Base-by-base conservation (phyloP, 2,329 filamentous ascomycete species). In the Penicillium sp. region DNA sequence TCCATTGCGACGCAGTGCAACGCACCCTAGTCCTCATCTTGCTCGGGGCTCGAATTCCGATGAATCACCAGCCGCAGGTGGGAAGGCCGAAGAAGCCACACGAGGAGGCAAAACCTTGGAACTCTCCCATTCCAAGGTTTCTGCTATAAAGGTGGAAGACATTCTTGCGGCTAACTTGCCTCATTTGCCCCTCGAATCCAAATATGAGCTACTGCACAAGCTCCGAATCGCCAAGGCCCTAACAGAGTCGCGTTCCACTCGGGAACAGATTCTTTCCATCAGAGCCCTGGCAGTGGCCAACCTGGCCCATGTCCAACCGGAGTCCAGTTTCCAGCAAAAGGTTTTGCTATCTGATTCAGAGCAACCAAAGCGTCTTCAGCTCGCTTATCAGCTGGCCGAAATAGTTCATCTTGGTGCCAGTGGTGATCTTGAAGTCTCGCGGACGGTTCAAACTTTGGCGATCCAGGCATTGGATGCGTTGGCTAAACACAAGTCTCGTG, bases 341-440 rank as follows among this genome's bases (percentile, higher is more conserved):
- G 81, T 96, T 35, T 78, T 95, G 43, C 88, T 88, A 56, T 86
- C 91, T 59, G 95, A 99, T 64, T 82, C 83, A 31, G 92, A 97
- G 62, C 89, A 95, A 68, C 90, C 91, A 2, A 85, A 91, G 52
- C 83, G 89, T 43, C 86, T 90, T 55, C 93, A 99, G 69, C 78
- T 99, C 19, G 86, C 89, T 3, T 95, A 95, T 63, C 95, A 99
- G 70, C 80, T 99, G 31, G 88, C 89, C 14, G 92, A 97, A 67
- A 76, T 99, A 49, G 86, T 97, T 18, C 91, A 95, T 59, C 89
- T 92, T 10, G 84, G 88, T 4, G 79, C 83, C 5, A 84, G 86
- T 62, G 85, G 82, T 16, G 80, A 86, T 44, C 71, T 78, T 14
- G 76, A 80, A 9, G 81, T 95, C 18, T 88, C 91, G 5, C 75